Evolutionary conservation across 306 rosid genomes (phyloP), one percentile per base, ranked within the genome.

Genomic region (Benincasa hispida): DNA sequence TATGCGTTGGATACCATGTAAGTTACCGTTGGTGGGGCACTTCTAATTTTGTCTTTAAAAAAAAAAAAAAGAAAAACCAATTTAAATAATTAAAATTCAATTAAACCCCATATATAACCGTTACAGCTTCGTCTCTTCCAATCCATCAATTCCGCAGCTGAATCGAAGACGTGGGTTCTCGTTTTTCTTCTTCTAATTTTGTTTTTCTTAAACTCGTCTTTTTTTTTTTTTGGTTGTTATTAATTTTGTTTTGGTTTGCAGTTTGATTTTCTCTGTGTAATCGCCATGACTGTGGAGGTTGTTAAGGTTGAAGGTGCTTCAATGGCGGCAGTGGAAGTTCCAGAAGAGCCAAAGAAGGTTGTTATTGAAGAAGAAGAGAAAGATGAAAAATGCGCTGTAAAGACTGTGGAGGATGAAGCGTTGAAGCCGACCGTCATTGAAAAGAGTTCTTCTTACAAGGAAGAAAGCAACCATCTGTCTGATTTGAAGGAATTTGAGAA

Each of bases 1-100:
- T 68, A 11, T 79, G 80, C 82, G 87, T 82, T 86, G 89, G 87
- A 57, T 47, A 30, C 87, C 87, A 83, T 83, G 67, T 74, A 83
- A 18, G 77, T 81, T 78, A 73, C 87, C 89, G 89, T 86, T 86
- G 74, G 76, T 60, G 82, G 85, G 82, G n/a, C 27, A 77, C 82
- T n/a, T 42, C 19, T 4, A 24, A 19, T 25, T 50, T 65, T 25
- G 17, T 45, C 50, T 45, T 45, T 8, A 5, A 8, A 54, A 37
- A 37, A 37, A 35, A 37, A 37, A 37, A 37, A 37, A 6, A 37
- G 6, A 37, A 37, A 37, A 37, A 37, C 1, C 4, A 37, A 19
- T 53, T 53, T 6, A 53, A 53, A 53, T 53, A 53, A 53, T 55
- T 55, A 25, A 24, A 57, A 1, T 22, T 10, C 17, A 1, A 10